These are phyloP conservation scores for Tetradesmus lagerheimii DNA, from an alignment of 139 green algal genomes.

Conservation along the genomic window DNA sequence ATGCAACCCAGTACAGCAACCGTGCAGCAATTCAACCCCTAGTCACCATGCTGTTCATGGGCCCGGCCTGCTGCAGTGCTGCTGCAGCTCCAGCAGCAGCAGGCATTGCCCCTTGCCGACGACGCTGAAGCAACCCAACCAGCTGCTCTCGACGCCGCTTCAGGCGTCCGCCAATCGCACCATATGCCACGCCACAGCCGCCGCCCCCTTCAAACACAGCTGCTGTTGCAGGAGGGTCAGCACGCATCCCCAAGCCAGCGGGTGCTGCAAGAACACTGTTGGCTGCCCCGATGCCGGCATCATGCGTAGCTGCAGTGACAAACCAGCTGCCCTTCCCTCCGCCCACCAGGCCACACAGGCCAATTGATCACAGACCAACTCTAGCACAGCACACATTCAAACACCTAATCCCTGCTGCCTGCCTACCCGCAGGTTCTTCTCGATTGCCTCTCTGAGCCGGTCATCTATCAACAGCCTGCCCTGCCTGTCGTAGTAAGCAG, in stretches of 20 bases:
- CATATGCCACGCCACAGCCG: not conserved
- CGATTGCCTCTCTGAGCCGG: not conserved
- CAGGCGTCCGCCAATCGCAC: not conserved
- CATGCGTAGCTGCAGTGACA: not conserved
- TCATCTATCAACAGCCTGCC: not conserved
- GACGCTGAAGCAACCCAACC: not conserved
- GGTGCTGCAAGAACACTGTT: not conserved
- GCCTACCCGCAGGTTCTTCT: not conserved
- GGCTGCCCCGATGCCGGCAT: not conserved
- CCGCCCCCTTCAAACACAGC: not conserved
- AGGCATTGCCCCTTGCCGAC: not conserved
- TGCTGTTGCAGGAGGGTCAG: not conserved
- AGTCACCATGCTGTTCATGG: not conserved
- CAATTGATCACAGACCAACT: not conserved
- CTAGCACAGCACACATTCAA: not conserved
- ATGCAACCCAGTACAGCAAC: not conserved
- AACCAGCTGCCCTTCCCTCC: not conserved
- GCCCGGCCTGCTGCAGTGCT: not conserved
- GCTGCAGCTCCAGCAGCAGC: not conserved
- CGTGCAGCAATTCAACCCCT: not conserved
- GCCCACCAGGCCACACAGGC: not conserved
- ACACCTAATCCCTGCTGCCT: not conserved
- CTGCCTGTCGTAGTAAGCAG: not conserved
- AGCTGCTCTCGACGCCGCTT: not conserved
- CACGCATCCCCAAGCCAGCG: not conserved